Evolutionary conservation across 192 early-diverging fungal species (phyloP).

Genomic region (Gryganskiella cystojenkinii): DNA sequence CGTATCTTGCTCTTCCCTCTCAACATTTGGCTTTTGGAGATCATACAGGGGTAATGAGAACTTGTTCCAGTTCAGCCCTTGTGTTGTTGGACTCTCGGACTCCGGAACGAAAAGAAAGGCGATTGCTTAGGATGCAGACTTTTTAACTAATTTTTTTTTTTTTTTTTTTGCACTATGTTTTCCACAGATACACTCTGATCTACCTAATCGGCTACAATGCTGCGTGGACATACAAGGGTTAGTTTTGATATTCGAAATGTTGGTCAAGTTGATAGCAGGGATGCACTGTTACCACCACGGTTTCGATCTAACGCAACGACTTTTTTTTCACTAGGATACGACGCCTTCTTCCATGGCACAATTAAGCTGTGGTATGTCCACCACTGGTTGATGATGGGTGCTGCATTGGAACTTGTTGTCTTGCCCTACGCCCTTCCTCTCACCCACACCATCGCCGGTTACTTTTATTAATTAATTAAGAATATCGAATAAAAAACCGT

Average conservation of each 20-base stretch:
- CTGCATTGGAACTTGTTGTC: slow-evolving; percentile 26
- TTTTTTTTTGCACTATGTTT: neutral
- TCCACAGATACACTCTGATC: slow-evolving; percentile 34
- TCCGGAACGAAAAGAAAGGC: too few species aligned
- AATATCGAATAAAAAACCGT: neutral
- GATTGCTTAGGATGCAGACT: too few species aligned
- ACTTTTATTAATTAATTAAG: neutral
- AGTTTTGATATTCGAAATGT: neutral
- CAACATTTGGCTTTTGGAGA: slow-evolving; percentile 47
- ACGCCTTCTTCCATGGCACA: slow-evolving; percentile 48
- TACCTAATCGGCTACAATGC: slow-evolving; percentile 49
- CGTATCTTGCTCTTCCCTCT: slow-evolving; percentile 42
- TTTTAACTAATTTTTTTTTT: neutral
- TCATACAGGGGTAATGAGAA: slow-evolving; percentile 39
- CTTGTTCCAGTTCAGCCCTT: too few species aligned
- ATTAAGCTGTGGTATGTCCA: slow-evolving; percentile 49
- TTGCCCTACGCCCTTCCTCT: slow-evolving; percentile 28
- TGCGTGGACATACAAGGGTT: slow-evolving; percentile 45
- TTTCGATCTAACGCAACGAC: too few species aligned
- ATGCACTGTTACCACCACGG: neutral
- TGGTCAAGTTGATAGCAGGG: too few species aligned
- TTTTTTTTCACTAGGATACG: slow-evolving; percentile 26
- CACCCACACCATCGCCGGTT: slow-evolving; percentile 22
- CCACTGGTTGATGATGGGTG: slow-evolving; percentile 50
- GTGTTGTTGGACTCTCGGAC: too few species aligned